A percentile compares a stretch with the other conserved stretches of the same genome.
Conservation (phyloP, 176 grass and related monocot genomes). For the Canna indica region DNA sequence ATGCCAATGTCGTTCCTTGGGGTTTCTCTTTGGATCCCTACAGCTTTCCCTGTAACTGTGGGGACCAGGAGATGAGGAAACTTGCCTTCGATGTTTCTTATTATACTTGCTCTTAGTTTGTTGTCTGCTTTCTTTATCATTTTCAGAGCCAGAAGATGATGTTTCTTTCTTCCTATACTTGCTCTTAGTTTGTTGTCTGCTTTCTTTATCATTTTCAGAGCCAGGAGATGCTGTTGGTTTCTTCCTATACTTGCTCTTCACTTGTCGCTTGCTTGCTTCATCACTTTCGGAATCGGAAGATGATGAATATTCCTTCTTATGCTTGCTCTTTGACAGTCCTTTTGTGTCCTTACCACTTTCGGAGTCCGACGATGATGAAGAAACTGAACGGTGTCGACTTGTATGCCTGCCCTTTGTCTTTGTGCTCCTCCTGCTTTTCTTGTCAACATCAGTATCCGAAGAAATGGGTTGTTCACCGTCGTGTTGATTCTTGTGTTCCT, state of each 20-base stretch:
- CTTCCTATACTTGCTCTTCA: constrained; percentile 25
- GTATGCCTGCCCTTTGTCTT: constrained; percentile 34
- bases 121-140: neutral
- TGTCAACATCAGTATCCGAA: constrained; percentile 28
- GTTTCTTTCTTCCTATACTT: neutral
- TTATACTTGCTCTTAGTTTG: neutral
- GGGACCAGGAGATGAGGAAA: constrained; percentile 29
- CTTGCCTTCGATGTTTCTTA: neutral
- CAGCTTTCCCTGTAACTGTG: constrained; percentile 25
- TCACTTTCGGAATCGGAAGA: constrained; percentile 37
- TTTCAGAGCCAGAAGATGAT: neutral
- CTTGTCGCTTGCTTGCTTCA: constrained; percentile 18
- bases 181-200: too few species aligned
- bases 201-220: too few species aligned
- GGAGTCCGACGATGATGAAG: neutral
- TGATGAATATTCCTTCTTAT: constrained; percentile 15
- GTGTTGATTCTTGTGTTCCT: constrained; percentile 17
- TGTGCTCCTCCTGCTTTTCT: constrained; percentile 30
- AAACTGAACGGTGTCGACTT: neutral
- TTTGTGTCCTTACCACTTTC: neutral
- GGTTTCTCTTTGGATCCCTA: constrained; percentile 23
- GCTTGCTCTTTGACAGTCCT: neutral
- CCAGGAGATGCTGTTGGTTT: too few species aligned
- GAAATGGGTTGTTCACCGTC: constrained; percentile 24
- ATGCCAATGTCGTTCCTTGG: constrained; percentile 1